Evolutionary conservation across 805 yeast genomes (phyloP).

Genomic region (Candida multigemmis): DNA sequence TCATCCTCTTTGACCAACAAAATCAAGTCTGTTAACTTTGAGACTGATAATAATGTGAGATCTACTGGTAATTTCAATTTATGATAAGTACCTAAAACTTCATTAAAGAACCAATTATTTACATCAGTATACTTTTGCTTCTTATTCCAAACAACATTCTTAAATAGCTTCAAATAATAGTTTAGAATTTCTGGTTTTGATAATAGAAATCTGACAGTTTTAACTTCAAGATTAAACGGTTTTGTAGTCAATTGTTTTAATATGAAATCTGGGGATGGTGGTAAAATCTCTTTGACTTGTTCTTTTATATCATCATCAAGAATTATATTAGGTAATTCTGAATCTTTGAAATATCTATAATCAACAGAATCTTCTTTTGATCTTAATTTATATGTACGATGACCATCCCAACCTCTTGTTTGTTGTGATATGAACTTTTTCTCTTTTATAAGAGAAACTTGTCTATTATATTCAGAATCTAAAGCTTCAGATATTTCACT

Average conservation of each 20-base stretch:
- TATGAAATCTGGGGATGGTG: constrained; percentile 54
- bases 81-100: constrained; percentile 60
- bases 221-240: constrained; percentile 52
- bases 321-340: constrained; percentile 62
- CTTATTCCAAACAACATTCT: constrained; percentile 7
- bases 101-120: constrained; percentile 79
- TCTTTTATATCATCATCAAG: constrained; percentile 35
- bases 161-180: constrained; percentile 43
- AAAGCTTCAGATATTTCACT: constrained; percentile 74
- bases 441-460: constrained; percentile 36
- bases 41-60: constrained; percentile 19
- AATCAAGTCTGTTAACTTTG: constrained; percentile 47
- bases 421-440: constrained; percentile 32
- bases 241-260: constrained; percentile 32
- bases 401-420: constrained; percentile 92
- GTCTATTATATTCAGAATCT: constrained; percentile 65
- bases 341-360: constrained; percentile 91
- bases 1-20: constrained; percentile 32
- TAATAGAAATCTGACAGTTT: constrained; percentile 68
- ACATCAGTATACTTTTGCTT: constrained; percentile 29
- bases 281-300: constrained; percentile 35
- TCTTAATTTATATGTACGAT: constrained; percentile 55
- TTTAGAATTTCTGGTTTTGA: constrained; percentile 38
- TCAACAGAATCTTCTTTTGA: constrained; percentile 77
- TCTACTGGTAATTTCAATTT: constrained; percentile 35